Evolutionary conservation across 1,284 basidiomycete genomes (phyloP).

Genomic region (Cutaneotrichosporon spelunceum): DNA sequence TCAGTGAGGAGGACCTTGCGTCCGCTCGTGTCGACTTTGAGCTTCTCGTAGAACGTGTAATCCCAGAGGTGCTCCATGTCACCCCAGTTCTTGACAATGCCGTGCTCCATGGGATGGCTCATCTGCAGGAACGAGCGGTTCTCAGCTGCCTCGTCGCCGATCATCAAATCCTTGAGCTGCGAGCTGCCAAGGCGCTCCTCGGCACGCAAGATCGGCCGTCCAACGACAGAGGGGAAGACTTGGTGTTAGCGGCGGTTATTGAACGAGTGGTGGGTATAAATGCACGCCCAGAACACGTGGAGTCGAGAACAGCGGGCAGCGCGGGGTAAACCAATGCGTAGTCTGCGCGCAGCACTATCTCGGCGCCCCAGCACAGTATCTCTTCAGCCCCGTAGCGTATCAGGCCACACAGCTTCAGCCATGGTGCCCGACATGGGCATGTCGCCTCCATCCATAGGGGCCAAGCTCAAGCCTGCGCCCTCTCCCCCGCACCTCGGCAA

Average conservation of each 20-base stretch:
- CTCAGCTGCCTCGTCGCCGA: constrained; percentile 91
- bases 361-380: background rate
- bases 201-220: constrained; percentile 92
- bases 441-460: too few relatives aligned
- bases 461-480: background rate
- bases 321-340: background rate
- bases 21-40: constrained; percentile 80
- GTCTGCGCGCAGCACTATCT: background rate
- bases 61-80: constrained; percentile 99
- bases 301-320: background rate
- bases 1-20: constrained; percentile 93
- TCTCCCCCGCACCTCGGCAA: background rate
- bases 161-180: constrained; percentile 93
- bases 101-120: constrained; percentile 98
- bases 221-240: constrained; percentile 96
- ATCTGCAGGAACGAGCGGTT: constrained; percentile 94
- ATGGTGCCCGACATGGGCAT: background rate
- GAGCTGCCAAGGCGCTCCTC: constrained; percentile 86
- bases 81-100: constrained; percentile 97
- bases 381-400: background rate
- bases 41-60: constrained; percentile 96
- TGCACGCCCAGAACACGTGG: background rate
- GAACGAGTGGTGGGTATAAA: background rate
- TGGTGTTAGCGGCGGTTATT: constrained; percentile 42
- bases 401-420: background rate